Conservation (phyloP, 805 yeast genomes). For the Komagataella populi region DNA sequence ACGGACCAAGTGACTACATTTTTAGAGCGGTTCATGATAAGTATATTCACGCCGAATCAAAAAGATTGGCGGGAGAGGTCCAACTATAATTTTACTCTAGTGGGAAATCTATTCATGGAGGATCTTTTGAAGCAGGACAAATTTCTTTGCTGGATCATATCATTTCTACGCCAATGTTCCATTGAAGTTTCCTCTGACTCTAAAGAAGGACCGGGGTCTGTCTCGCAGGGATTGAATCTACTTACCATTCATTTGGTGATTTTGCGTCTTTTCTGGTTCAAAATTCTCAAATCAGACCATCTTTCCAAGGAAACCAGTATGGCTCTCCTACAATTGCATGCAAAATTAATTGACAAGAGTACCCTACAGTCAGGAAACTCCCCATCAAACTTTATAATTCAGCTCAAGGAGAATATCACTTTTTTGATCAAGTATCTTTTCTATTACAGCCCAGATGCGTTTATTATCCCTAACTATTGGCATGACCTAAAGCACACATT, state of each 20-base stretch:
- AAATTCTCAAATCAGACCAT: constrained; percentile 39
- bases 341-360: neutral
- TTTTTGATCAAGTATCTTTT: constrained; percentile 27
- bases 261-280: constrained; percentile 59
- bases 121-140: constrained; percentile 46
- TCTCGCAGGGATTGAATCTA: constrained; percentile 9
- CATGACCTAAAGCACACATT: constrained; percentile 32
- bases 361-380: neutral
- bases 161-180: constrained; percentile 22
- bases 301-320: constrained; percentile 35
- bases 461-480: constrained; percentile 58
- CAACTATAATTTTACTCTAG: constrained; percentile 43
- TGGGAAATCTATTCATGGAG: constrained; percentile 57
- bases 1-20: constrained; percentile 66
- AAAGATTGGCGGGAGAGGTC: constrained; percentile 34
- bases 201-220: neutral
- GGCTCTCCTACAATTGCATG: neutral
- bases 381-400: neutral
- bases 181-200: neutral
- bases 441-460: constrained; percentile 39
- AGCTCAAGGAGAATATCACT: constrained; percentile 10
- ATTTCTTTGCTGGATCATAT: constrained; percentile 52
- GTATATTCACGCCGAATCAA: constrained; percentile 13
- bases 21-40: constrained; percentile 35
- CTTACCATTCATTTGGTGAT: constrained; percentile 28